These are phyloP conservation scores for Cinnamomum micranthum DNA, from an alignment of 164 flowering plant species.

Conservation along the genomic window DNA sequence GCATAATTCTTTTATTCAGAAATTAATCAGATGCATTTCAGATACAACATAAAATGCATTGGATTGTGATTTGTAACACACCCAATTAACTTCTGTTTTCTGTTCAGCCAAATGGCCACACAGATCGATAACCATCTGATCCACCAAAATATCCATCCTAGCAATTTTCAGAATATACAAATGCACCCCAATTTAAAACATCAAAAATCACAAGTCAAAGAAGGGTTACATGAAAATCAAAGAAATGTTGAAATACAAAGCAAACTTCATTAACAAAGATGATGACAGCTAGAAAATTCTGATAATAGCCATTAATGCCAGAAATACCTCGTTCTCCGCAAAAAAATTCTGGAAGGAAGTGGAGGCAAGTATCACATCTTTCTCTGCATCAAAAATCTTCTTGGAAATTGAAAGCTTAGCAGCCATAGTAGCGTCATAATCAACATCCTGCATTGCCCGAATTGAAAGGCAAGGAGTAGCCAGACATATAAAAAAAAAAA, in stretches of 20 bases:
- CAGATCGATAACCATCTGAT: background rate
- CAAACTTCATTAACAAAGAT: background rate
- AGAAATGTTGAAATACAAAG: background rate
- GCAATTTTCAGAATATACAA: background rate
- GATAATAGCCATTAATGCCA: background rate
- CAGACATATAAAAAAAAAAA: background rate
- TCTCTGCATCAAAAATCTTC: conserved; percentile 67
- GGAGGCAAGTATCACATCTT: conserved; percentile 57
- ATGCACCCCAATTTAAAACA: background rate
- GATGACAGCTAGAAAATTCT: background rate
- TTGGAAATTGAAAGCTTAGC: conserved; percentile 84
- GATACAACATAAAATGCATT: background rate
- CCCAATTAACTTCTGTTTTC: background rate
- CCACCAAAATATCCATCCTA: background rate
- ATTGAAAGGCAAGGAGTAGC: background rate
- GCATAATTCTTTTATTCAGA: background rate
- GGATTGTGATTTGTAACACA: background rate
- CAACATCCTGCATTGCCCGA: conserved; percentile 59
- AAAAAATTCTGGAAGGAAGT: conserved; percentile 66
- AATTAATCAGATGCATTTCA: background rate
- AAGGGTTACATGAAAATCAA: too few species aligned
- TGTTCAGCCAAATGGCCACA: background rate
- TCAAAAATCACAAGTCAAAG: too few species aligned
- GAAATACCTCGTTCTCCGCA: conserved; percentile 77
- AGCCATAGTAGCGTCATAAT: conserved; percentile 89